Evolutionary conservation across 2,329 filamentous ascomycete genomes (phyloP), one percentile per base, ranked within the genome.

Genomic region (Plenodomus biglobosus): DNA sequence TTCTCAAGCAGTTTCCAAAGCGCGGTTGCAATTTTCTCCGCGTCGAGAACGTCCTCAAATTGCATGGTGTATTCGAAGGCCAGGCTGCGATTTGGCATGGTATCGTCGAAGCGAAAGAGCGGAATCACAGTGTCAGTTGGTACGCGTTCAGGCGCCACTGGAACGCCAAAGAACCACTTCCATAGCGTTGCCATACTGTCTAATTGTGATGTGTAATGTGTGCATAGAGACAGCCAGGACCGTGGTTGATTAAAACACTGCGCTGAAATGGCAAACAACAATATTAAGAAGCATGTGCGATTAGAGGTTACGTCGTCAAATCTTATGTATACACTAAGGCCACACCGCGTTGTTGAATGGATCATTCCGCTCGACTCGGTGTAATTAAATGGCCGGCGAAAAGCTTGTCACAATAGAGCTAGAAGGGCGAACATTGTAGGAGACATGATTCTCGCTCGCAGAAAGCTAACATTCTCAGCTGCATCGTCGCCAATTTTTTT

Each of bases 41-140:
- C 53, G 46, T 80, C 76, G 3, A 80, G 68, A 1, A 78, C 74
- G 48, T 76, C 73, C 48, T 80, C 72, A 53, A 79, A 80, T 3
- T 66, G 63, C 22, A 78, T 63, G 0, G 70, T 69, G 22, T 58
- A 56, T 30, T 59, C 39, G 4, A 63, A 6, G 2, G 44, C 34
- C 2, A 65, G 18, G 3, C 40, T 38, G 7, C 50, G 40, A 20
- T 51, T 49, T 3, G 45, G 17, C 2, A 24, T 20, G 1, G 40
- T 58, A 22, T 62, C 56, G 45, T 62, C 59, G 4, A 17, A 40
- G 6, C 30, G 38, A 37, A 52, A 30, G 3, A 65, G 45, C 13
- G 61, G 61, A n/a, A 65, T 51, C 8, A 65, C 46, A 4, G 36
- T 59, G 35, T 65, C 61, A 2, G 59, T 59, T 3, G 55, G 44